A percentile compares a stretch with the other conserved stretches of the same genome.
Conservation (phyloP, 495 filamentous ascomycete species). For the Penicillium lagena region DNA sequence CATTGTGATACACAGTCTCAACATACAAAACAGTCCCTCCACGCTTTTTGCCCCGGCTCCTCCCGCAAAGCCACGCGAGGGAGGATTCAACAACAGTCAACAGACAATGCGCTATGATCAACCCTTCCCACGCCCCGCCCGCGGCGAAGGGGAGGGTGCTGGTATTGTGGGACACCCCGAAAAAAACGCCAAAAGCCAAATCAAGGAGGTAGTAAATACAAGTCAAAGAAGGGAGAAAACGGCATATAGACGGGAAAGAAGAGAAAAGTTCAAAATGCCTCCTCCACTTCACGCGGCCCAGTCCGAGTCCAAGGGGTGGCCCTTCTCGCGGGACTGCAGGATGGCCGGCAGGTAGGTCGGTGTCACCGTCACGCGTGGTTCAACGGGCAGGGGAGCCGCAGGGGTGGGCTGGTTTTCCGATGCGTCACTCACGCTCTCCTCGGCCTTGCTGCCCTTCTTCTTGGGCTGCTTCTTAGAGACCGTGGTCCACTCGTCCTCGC, state of each 20-base stretch:
- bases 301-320: constrained; percentile 54
- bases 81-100: constrained; percentile 1
- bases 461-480: constrained; percentile 65
- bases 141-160: constrained; percentile 8
- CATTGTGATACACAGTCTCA: background rate
- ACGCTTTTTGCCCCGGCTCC: background rate
- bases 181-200: constrained; percentile 33
- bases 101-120: constrained; percentile 8
- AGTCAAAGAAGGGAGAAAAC: constrained; percentile 10
- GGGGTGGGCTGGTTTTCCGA: constrained; percentile 31
- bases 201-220: constrained; percentile 29
- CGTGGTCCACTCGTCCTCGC: constrained; percentile 65
- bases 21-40: background rate
- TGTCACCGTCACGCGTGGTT: constrained; percentile 35
- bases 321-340: constrained; percentile 34
- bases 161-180: constrained; percentile 25
- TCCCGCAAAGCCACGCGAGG: background rate
- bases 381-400: constrained; percentile 24
- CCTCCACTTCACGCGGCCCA: constrained; percentile 40
- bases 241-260: constrained; percentile 6
- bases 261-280: no score
- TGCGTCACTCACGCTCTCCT: constrained; percentile 37
- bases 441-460: constrained; percentile 39
- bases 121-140: constrained; percentile 2
- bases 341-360: constrained; percentile 38